phyloP scores from a whole-genome alignment of 495 filamentous ascomycete genomes.

The Darksidea phi region DNA sequence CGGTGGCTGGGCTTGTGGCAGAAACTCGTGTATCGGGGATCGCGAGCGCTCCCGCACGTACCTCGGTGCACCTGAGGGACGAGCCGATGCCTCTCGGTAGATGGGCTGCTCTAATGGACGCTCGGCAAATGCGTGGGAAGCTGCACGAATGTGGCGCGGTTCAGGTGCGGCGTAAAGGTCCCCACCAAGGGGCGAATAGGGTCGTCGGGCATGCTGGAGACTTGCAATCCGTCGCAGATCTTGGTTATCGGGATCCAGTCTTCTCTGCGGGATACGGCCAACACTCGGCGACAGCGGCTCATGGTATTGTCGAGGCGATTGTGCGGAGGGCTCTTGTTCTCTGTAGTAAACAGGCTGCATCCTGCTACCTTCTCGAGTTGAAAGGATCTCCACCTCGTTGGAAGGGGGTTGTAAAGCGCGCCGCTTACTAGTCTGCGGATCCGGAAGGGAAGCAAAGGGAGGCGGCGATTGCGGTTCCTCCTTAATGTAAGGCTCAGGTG shows the following conservation, averaged over 20 bases:
- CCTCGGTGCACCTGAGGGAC: conserved; percentile 45
- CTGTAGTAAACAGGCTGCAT: conserved; percentile 31
- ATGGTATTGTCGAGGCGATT: conserved; percentile 36
- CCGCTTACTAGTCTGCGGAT: conserved; percentile 42
- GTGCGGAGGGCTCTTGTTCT: conserved; percentile 29
- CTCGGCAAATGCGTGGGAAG: conserved; percentile 62
- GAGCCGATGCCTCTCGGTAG: conserved; percentile 55
- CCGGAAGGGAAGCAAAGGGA: conserved; percentile 51
- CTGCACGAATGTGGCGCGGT: conserved; percentile 48
- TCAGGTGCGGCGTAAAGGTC: conserved; percentile 24
- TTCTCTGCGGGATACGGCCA: conserved; percentile 44
- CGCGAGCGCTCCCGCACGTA: conserved; percentile 61
- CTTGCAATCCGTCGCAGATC: conserved; percentile 63
- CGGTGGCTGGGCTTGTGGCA: conserved; percentile 32
- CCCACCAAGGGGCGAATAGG: conserved; percentile 41
- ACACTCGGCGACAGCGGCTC: conserved; percentile 45
- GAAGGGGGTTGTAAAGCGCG: conserved; percentile 54
- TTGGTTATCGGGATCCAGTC: conserved; percentile 53
- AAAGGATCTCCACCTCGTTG: conserved; percentile 47
- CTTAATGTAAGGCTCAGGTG: conserved; percentile 68
- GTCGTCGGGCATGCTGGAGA: conserved; percentile 46
- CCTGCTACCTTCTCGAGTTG: conserved; percentile 45
- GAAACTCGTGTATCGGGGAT: conserved; percentile 47
- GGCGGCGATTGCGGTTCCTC: conserved; percentile 83
- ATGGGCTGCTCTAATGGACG: conserved; percentile 49